Percentiles rank a stretch among this genome's conserved stretches.
Conservation (phyloP, 2,329 filamentous ascomycete genomes). For the Alternaria gaisen region DNA sequence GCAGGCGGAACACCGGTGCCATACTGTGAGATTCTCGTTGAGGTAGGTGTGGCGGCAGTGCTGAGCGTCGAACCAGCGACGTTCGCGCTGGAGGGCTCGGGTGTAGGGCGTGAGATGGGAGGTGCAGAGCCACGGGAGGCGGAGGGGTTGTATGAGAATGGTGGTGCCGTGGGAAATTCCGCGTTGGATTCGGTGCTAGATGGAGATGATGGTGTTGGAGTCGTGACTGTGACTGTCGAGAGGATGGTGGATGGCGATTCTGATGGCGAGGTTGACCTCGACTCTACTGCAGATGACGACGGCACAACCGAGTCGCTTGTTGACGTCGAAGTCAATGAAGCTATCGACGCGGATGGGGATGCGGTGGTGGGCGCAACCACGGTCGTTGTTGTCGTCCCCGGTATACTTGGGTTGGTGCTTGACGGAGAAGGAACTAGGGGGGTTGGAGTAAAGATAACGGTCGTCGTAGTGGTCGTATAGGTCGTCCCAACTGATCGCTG, state of each 20-base stretch:
- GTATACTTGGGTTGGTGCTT: background rate
- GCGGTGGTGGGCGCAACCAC: background rate
- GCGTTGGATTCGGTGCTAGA: background rate
- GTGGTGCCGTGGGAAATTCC: conserved; percentile 5
- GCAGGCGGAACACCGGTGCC: conserved; percentile 37
- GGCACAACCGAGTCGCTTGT: background rate
- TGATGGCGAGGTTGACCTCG: background rate
- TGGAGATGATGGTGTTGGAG: background rate
- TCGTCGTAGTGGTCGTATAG: background rate
- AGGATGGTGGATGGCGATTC: background rate
- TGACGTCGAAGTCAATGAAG: background rate
- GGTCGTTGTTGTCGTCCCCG: background rate
- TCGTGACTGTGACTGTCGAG: background rate
- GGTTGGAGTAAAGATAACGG: background rate
- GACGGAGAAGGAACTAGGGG: background rate
- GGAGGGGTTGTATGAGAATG: conserved; percentile 15
- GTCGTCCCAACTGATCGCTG: background rate
- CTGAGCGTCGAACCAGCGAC: conserved; percentile 22
- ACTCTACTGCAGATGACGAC: background rate
- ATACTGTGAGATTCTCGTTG: conserved; percentile 19
- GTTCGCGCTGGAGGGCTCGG: conserved; percentile 14
- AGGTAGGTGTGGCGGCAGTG: conserved; percentile 21
- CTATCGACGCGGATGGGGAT: background rate
- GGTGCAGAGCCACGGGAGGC: conserved; percentile 14
- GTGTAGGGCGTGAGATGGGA: conserved; percentile 9